Conservation (phyloP, 805 yeast species). For the Saturnispora dispora region DNA sequence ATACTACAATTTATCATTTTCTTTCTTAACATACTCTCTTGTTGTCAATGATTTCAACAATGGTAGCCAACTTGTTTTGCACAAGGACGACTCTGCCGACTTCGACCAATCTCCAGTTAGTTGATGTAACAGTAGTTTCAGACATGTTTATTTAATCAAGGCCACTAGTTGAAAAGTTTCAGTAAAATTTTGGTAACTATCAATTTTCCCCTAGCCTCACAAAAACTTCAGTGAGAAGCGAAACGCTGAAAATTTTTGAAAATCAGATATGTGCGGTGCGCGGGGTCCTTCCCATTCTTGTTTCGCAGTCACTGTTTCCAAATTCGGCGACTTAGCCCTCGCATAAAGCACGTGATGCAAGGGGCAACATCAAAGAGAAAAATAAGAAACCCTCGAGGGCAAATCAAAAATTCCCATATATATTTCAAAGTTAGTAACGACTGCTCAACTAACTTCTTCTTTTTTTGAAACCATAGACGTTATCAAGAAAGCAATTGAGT, state of each 20-base stretch:
- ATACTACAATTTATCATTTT: background rate
- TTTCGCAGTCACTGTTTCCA: background rate
- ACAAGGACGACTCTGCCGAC: constrained; percentile 97
- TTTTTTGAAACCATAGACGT: background rate
- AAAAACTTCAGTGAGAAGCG: background rate
- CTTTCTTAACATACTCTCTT: constrained; percentile 69
- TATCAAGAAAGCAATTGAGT: background rate
- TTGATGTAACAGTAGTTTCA: constrained; percentile 62
- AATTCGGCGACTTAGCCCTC: background rate
- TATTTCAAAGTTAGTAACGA: no score
- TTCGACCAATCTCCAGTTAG: constrained; percentile 99
- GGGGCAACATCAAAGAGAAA: no score
- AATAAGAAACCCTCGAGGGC: background rate
- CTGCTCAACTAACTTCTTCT: background rate
- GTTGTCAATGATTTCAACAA: constrained; percentile 98
- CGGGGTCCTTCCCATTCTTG: background rate
- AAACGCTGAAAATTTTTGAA: background rate
- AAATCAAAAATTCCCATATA: no score
- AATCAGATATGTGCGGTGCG: constrained; percentile 1
- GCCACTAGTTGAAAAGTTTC: background rate
- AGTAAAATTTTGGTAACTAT: background rate
- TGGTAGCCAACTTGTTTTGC: constrained; percentile 89
- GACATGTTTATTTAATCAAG: constrained; percentile 38
- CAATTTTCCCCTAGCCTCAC: background rate
- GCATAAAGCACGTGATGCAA: constrained; percentile 3